Evolutionary conservation across 106 monocot species (phyloP), one percentile per base, ranked within the genome.

Genomic region (Platanthera guangdongensis): DNA sequence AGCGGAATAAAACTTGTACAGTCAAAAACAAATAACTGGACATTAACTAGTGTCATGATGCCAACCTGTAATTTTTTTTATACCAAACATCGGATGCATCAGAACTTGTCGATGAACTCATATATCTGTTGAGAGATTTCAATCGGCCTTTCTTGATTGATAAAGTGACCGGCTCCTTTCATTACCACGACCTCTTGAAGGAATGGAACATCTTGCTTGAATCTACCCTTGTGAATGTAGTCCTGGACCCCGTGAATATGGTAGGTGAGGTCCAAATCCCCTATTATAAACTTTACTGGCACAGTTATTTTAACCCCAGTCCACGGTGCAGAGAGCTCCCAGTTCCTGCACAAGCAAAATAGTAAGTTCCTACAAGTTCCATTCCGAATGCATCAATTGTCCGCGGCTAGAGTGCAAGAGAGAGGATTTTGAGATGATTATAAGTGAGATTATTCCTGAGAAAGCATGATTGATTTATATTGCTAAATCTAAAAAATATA

Each of bases 251-350:
- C 55, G 16, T 74, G 71, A 12, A 57, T 54, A 49, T 84, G 52
- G 74, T 82, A 84, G 3, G 76, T 80, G 2, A 85, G 71, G 39
- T 88, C 87, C 68, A 79, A 51, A 47, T 88, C 84, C 4, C 87
- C 84, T 1, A 88, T 67, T 7, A 88, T 84, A 59, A 88, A 88
- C 74, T 88, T 88, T 1, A 75, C 79, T 1, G 87, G 87, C 8
- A 85, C 87, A 18, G 74, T 77, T 9, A 85, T 82, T 57, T 84
- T 76, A 12, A 76, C 80, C 0, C 84, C 84, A 18, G 82, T 85
- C 87, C 87, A 88, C 4, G 87, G 59, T 60, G 84, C 84, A 14
- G 74, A 79, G 22, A 84, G 80, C 80, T 88, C 84, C 87, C 84
- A 88, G 77, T 84, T 84, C 74, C 87, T 88, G 80, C 73, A 82